Conservation (phyloP, 1,284 basidiomycete genomes). For the Trichosporon ovoides region DNA sequence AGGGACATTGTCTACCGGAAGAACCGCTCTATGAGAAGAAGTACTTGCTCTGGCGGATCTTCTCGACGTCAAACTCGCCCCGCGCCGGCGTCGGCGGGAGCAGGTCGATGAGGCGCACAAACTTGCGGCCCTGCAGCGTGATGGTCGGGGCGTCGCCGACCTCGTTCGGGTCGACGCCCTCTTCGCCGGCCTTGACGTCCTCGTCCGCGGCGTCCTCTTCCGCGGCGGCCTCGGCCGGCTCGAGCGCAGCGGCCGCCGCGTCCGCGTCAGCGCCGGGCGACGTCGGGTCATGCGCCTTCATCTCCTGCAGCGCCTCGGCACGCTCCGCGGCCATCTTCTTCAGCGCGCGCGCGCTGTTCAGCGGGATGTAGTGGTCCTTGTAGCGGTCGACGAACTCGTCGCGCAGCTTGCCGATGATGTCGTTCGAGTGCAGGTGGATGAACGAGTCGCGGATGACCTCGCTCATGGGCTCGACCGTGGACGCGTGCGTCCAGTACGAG, state of each 20-base stretch:
- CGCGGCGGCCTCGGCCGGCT: too few relatives aligned
- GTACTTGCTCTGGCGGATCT: constrained; percentile 75
- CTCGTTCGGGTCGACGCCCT: constrained; percentile 7
- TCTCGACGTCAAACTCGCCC: constrained; percentile 80
- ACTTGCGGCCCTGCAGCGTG: constrained; percentile 48
- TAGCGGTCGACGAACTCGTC: constrained; percentile 71
- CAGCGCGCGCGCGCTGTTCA: constrained; percentile 43
- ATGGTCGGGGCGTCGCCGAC: constrained; percentile 14
- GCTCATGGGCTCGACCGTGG: constrained; percentile 83
- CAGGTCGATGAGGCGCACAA: constrained; percentile 69
- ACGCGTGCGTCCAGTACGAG: constrained; percentile 98
- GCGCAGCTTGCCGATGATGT: constrained; percentile 61
- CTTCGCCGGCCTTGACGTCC: background rate
- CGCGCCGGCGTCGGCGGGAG: constrained; percentile 79
- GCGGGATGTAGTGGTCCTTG: constrained; percentile 65
- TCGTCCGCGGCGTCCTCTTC: constrained; percentile 9
- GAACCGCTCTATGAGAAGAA: constrained; percentile 72
- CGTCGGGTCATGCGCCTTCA: constrained; percentile 25
- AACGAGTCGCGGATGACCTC: constrained; percentile 87
- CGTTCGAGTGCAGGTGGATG: constrained; percentile 81
- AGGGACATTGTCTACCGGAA: too few relatives aligned
- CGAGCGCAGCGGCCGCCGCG: too few relatives aligned
- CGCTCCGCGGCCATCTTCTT: constrained; percentile 17
- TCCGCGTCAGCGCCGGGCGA: background rate
- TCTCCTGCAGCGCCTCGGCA: constrained; percentile 25